Percentiles rank a stretch among this genome's conserved stretches.
These are phyloP conservation scores for Claviceps pazoutovae DNA, from an alignment of 2,329 filamentous ascomycete genomes.

Conservation along the genomic window DNA sequence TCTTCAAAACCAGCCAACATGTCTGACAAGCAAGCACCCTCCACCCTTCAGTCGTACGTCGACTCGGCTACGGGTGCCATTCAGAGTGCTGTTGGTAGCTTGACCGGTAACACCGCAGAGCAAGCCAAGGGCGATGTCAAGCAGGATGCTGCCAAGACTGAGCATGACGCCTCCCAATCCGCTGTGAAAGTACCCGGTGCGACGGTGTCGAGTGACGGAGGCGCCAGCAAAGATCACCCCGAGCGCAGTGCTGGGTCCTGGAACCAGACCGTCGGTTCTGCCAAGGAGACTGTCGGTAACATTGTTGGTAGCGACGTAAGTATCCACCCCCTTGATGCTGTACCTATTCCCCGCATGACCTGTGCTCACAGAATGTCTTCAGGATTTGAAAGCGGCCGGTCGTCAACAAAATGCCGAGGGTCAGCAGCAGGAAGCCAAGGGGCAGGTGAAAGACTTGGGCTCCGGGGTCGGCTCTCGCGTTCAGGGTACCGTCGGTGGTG, in stretches of 20 bases:
- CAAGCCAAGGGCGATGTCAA: conserved; percentile 50
- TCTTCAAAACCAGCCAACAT: conserved; percentile 8
- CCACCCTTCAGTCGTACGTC: conserved; percentile 66
- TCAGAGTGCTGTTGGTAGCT: conserved; percentile 55
- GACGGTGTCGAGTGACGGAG: conserved; percentile 55
- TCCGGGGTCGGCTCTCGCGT: conserved; percentile 56
- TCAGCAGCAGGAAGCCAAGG: conserved; percentile 68
- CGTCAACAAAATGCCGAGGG: conserved; percentile 67
- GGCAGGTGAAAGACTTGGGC: conserved; percentile 59
- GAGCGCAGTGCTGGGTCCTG: conserved; percentile 60
- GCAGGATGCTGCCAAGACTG: conserved; percentile 48
- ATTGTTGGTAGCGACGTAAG: conserved; percentile 57
- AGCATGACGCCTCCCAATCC: conserved; percentile 63
- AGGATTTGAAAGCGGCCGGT: conserved; percentile 59
- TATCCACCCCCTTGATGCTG: not conserved
- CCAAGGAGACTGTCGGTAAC: conserved; percentile 69
- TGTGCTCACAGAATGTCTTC: conserved; percentile 3
- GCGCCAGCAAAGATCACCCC: conserved; percentile 55
- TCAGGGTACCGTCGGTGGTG: conserved; percentile 55
- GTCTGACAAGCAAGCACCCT: conserved; percentile 30
- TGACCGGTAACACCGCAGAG: conserved; percentile 61
- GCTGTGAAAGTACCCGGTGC: conserved; percentile 60
- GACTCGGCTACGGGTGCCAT: conserved; percentile 59
- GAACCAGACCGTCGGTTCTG: conserved; percentile 80
- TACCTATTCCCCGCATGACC: not conserved